These are phyloP conservation scores for Hypseocharis bilobata DNA, from an alignment of 441 rosid genomes.

Conservation along the genomic window DNA sequence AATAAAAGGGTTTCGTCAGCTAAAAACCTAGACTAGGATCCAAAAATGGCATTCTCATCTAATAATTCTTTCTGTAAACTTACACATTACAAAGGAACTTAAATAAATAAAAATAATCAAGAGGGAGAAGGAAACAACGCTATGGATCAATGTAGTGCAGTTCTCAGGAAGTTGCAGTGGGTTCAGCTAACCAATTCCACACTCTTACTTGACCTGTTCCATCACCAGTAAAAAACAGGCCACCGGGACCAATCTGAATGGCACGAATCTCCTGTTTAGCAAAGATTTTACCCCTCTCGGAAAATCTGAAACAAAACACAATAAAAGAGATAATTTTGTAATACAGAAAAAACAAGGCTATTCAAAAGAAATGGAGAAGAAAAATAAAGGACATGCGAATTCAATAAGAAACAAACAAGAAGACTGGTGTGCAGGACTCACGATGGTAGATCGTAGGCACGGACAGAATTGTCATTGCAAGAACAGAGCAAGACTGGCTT, in stretches of 20 bases:
- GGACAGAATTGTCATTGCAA: conserved; percentile 69
- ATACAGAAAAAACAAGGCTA: not conserved
- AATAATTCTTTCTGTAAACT: conserved; percentile 22
- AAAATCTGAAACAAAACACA: conserved; percentile 40
- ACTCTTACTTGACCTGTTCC: conserved; percentile 90
- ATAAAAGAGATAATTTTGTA: not conserved
- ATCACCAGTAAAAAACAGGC: conserved; percentile 82
- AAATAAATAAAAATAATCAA: conserved; percentile 15
- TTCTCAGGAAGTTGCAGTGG: conserved; percentile 27
- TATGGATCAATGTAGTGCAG: not conserved
- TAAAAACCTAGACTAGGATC: conserved; percentile 16
- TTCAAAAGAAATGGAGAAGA: too few species aligned
- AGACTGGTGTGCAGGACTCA: conserved; percentile 34
- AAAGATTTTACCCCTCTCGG: conserved; percentile 81
- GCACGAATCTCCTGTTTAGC: conserved; percentile 75
- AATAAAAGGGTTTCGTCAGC: conserved; percentile 1
- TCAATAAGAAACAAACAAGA: not conserved
- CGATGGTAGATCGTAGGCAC: conserved; percentile 86
- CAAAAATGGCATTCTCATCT: conserved; percentile 28
- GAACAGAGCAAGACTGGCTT: conserved; percentile 78
- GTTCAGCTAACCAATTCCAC: conserved; percentile 61
- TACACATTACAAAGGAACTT: conserved; percentile 4
- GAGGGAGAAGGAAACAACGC: conserved; percentile 1
- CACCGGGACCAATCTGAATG: conserved; percentile 68
- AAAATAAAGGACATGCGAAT: not conserved